Base-by-base conservation (phyloP, 2,329 filamentous ascomycete genomes). In the Nannizziopsis barbatae region DNA sequence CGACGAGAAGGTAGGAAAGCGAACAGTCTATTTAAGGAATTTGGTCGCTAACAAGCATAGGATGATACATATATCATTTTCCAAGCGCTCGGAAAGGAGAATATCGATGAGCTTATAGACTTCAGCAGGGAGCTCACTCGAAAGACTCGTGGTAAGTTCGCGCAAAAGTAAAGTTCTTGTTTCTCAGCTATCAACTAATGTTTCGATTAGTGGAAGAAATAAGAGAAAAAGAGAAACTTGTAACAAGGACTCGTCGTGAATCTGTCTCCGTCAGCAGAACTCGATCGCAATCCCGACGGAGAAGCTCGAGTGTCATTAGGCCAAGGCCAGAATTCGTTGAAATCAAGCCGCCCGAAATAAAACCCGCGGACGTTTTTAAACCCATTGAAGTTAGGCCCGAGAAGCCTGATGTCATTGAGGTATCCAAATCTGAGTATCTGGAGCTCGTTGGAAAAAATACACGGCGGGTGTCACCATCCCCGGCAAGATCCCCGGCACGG, bases 51-150 rank as follows among this genome's bases (percentile, higher is more conserved):
- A 76, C 54, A 32, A 43, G 14, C 11, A 12, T 55, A 92, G 85
- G 86, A 84, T 35, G 82, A 84, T 56, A 84, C 83, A 17, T 80
- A 92, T 57, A 77, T 95, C 45, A 80, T 96, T 31, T 80, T 84
- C 57, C 83, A 86, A 60, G 89, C 90, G 8, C 75, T 96, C 4
- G 85, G 86, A 12, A 89, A 93, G 58, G 80, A 90, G 14, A 87
- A 95, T 58, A 95, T 95, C 54, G 88, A 95, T 57, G 84, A 93
- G 59, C 75, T 95, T 39, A 84, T 95, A 58, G 80, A 11, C 18
- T 38, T 51, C 10, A 93, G 86, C 65, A 84, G 88, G 59, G 80
- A 83, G 30, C 61, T 67, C 48, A 61, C 58, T 50, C 60, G 59
- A 20, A 36, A 15, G 14, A 22, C 30, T 27, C 40, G 38, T 20